These are phyloP conservation scores for Ogataea ramenticola DNA, from an alignment of 805 yeast species.

Conservation along the genomic window DNA sequence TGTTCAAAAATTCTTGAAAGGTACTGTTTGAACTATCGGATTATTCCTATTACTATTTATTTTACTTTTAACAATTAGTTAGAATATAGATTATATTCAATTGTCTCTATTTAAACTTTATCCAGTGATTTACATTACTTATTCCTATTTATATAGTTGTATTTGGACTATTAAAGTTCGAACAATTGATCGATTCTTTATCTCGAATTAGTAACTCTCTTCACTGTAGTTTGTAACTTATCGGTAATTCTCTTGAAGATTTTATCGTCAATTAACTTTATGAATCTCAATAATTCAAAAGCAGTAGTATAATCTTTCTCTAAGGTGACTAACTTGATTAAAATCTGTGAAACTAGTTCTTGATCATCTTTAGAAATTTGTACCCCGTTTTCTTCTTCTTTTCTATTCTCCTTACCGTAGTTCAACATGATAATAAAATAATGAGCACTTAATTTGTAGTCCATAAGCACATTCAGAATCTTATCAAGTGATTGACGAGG, in stretches of 20 bases:
- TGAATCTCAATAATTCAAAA: slow-evolving; percentile 46
- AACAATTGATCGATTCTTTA: no score
- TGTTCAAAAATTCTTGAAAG: slow-evolving; percentile 67
- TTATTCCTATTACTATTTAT: no score
- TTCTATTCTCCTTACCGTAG: slow-evolving; percentile 32
- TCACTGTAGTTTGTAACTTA: slow-evolving; percentile 16
- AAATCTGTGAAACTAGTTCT: slow-evolving; percentile 33
- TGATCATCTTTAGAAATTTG: slow-evolving; percentile 27
- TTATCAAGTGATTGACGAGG: slow-evolving; percentile 39
- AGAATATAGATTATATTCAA: not conserved
- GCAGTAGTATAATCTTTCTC: slow-evolving; percentile 44
- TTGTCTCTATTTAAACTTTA: not conserved
- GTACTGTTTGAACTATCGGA: slow-evolving; percentile 33
- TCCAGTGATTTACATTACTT: no score
- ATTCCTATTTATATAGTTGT: no score
- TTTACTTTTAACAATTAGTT: not conserved
- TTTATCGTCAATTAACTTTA: slow-evolving; percentile 38
- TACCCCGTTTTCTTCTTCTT: slow-evolving; percentile 11
- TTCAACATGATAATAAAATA: slow-evolving; percentile 45
- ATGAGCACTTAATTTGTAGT: slow-evolving; percentile 44
- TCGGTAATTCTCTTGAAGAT: slow-evolving; percentile 30
- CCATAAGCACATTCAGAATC: slow-evolving; percentile 26
- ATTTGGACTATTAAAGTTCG: no score
- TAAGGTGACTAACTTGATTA: slow-evolving; percentile 31
- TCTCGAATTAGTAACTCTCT: no score